phyloP scores from a whole-genome alignment of 2,329 filamentous ascomycete species.

The Hypoxylon sp. region DNA sequence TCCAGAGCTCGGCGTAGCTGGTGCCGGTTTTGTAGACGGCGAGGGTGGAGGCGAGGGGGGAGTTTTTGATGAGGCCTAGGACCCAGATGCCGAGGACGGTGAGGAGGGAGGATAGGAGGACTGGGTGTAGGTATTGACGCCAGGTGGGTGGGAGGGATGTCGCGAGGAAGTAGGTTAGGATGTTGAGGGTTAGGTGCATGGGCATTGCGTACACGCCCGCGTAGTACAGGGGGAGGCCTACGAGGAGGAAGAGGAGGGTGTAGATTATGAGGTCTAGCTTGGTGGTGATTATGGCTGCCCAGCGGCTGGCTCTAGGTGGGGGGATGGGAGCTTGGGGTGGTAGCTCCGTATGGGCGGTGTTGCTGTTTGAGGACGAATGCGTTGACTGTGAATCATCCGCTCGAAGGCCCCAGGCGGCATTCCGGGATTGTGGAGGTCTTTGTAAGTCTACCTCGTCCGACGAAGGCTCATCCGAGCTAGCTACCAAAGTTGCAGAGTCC shows the following conservation, averaged over 20 bases:
- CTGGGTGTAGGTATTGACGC: conserved; percentile 68
- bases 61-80: conserved; percentile 61
- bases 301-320: conserved; percentile 62
- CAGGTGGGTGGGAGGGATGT: conserved; percentile 63
- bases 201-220: conserved; percentile 65
- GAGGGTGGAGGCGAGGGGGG: conserved; percentile 59
- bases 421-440: conserved; percentile 34
- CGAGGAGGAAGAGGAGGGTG: conserved; percentile 59
- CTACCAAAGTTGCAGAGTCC: conserved; percentile 45
- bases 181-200: conserved; percentile 60
- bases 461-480: conserved; percentile 38
- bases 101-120: conserved; percentile 67
- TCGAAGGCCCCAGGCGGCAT: conserved; percentile 19
- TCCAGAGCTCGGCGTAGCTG: conserved; percentile 67
- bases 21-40: conserved; percentile 64
- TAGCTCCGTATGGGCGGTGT: conserved; percentile 38
- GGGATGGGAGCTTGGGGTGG: conserved; percentile 58
- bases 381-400: conserved; percentile 16
- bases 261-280: conserved; percentile 64
- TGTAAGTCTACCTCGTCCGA: conserved; percentile 37
- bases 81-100: conserved; percentile 67
- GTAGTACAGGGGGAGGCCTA: conserved; percentile 69
- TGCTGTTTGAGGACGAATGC: conserved; percentile 5
- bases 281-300: conserved; percentile 62
- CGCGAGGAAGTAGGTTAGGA: conserved; percentile 66